Conservation (phyloP, 2,329 filamentous ascomycete species). For the Aspergillus eucalypticola region DNA sequence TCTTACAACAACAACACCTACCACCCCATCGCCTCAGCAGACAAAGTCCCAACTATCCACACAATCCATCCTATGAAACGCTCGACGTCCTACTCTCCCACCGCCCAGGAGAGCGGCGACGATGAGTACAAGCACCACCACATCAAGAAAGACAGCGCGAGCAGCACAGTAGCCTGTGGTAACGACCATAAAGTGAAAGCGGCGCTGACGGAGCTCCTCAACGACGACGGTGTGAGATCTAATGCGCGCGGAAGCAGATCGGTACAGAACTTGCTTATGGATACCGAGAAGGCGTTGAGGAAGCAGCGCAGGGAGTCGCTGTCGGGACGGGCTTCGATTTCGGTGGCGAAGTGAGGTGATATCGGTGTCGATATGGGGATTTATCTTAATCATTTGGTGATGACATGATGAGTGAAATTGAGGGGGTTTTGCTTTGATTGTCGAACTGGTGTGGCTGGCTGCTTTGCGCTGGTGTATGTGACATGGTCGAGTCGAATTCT, state of each 20-base stretch:
- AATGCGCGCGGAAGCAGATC: constrained; percentile 58
- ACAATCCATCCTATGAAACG: constrained; percentile 12
- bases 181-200: constrained; percentile 51
- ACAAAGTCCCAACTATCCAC: constrained; percentile 15
- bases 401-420: background rate
- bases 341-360: background rate
- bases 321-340: background rate
- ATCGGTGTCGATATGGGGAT: no score
- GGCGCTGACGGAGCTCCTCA: constrained; percentile 62
- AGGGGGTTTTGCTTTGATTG: no score
- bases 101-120: background rate
- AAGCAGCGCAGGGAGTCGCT: constrained; percentile 18
- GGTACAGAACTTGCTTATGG: constrained; percentile 61
- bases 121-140: background rate
- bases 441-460: no score
- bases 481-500: no score
- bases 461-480: no score
- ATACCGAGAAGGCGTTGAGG: constrained; percentile 59
- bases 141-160: background rate
- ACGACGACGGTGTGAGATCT: constrained; percentile 57
- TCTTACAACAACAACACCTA: background rate
- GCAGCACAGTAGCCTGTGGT: constrained; percentile 1
- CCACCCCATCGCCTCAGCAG: constrained; percentile 17
- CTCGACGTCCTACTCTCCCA: constrained; percentile 13
- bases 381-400: background rate